Evolutionary conservation across 495 filamentous ascomycete species (phyloP).

Genomic region (Pyrenula massariospora): DNA sequence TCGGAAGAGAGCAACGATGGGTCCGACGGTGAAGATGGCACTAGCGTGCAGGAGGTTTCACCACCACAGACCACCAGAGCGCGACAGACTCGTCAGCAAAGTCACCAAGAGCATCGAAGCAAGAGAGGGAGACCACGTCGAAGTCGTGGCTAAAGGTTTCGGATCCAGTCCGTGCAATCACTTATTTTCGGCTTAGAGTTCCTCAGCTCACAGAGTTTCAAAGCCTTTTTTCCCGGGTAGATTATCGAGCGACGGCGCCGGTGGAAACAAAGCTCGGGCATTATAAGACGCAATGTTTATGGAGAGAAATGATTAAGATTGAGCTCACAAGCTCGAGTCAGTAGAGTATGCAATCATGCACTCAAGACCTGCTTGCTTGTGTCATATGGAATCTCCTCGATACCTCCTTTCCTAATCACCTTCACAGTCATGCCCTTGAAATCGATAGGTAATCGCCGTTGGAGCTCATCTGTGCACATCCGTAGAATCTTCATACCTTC

Average conservation of each 20-base stretch:
- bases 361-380: constrained; percentile 60
- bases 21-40: neutral
- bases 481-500: constrained; percentile 80
- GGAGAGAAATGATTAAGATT: neutral
- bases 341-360: constrained; percentile 27
- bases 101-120: neutral
- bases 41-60: neutral
- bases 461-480: constrained; percentile 94
- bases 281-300: neutral
- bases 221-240: neutral
- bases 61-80: neutral
- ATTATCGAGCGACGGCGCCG: neutral
- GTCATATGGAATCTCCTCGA: constrained; percentile 67
- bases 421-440: constrained; percentile 90
- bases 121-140: neutral
- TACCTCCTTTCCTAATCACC: constrained; percentile 84
- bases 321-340: neutral
- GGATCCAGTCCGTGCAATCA: no score
- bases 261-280: neutral
- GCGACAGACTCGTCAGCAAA: neutral
- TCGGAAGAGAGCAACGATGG: neutral
- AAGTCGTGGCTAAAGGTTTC: neutral
- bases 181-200: no score
- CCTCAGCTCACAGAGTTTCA: no score
- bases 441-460: constrained; percentile 90